Evolutionary conservation across 768 basidiomycete species (phyloP).

Genomic region (Piloderma croceum): DNA sequence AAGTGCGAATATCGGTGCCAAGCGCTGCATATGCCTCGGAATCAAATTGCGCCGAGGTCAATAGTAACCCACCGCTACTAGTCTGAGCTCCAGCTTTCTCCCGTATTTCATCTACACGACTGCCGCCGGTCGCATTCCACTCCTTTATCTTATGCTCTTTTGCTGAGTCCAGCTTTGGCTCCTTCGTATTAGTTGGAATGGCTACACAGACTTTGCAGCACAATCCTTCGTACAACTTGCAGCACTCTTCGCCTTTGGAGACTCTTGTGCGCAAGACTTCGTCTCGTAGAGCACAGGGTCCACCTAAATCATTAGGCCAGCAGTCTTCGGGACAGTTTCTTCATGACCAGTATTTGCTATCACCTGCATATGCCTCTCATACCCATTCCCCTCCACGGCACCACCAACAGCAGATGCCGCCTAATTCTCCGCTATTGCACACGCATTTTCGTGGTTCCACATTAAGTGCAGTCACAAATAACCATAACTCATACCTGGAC

Average conservation of each 20-base stretch:
- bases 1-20: not conserved
- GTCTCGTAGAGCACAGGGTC: slow-evolving; percentile 17
- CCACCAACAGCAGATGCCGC: slow-evolving; percentile 18
- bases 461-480: slow-evolving; percentile 22
- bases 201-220: slow-evolving; percentile 7
- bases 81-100: not conserved
- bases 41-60: not conserved
- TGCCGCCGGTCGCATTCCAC: no score
- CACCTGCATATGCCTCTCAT: not conserved
- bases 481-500: not conserved
- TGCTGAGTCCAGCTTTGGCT: no score
- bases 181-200: no score
- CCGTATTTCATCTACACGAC: no score
- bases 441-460: slow-evolving; percentile 41
- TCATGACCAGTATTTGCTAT: not conserved
- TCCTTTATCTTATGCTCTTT: no score
- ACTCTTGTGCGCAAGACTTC: slow-evolving; percentile 43
- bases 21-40: not conserved
- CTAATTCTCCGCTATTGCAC: slow-evolving; percentile 45
- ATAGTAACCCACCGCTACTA: no score
- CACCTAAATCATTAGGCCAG: not conserved
- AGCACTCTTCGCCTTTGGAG: slow-evolving; percentile 44
- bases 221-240: slow-evolving; percentile 14
- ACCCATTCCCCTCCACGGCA: slow-evolving; percentile 4
- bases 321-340: not conserved